phyloP scores from a whole-genome alignment of 257 asterid species.

The Lavandula angustifolia region DNA sequence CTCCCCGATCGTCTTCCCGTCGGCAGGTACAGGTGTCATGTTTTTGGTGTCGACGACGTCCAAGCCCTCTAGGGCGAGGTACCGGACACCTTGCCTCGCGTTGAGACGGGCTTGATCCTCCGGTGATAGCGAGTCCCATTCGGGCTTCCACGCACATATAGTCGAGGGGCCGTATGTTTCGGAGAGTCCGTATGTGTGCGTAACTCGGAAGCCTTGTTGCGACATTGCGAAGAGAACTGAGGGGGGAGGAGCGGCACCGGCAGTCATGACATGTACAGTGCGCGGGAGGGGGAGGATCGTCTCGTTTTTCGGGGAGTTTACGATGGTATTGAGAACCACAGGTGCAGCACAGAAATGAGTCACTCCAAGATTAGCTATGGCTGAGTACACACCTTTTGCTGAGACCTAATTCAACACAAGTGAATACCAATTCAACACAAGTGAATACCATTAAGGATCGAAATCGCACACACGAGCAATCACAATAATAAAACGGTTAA shows the following conservation, averaged over 20 bases:
- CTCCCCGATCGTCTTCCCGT: constrained; percentile 86
- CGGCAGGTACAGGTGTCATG: constrained; percentile 71
- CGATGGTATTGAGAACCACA: constrained; percentile 79
- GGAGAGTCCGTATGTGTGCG: constrained; percentile 93
- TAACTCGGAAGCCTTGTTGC: constrained; percentile 69
- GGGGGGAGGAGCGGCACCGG: constrained; percentile 98
- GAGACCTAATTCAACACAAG: constrained; percentile 55
- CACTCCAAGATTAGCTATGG: constrained; percentile 72
- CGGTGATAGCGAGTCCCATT: constrained; percentile 78
- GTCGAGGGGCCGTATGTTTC: constrained; percentile 95
- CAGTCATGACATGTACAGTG: constrained; percentile 81
- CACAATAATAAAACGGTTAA: no score
- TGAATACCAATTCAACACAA: constrained; percentile 25
- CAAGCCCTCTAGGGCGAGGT: constrained; percentile 65
- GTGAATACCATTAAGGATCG: no score
- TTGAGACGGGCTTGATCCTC: constrained; percentile 75
- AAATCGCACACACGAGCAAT: no score
- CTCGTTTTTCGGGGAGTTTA: constrained; percentile 66
- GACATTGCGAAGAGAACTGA: constrained; percentile 76
- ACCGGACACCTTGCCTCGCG: constrained; percentile 82
- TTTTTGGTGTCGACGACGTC: constrained; percentile 62
- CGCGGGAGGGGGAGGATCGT: constrained; percentile 80
- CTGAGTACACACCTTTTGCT: constrained; percentile 83
- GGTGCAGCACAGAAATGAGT: constrained; percentile 99
- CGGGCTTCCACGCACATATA: constrained; percentile 92